phyloP scores from a whole-genome alignment of 2,329 filamentous ascomycete species.

The Torrubiellomyces zombiae region DNA sequence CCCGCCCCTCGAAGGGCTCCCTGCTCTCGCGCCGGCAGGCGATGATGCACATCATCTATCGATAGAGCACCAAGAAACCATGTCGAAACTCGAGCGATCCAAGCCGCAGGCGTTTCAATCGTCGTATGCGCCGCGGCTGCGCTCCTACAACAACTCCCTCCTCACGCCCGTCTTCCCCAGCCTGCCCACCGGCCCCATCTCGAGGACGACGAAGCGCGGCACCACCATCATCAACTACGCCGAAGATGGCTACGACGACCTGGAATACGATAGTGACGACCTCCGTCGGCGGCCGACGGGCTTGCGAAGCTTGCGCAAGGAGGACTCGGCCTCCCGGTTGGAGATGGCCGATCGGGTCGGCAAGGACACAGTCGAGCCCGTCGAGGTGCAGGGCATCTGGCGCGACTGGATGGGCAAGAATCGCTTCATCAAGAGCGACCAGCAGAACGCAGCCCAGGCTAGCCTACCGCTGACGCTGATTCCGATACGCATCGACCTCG shows the following conservation, averaged over 20 bases:
- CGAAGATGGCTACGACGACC: conserved; percentile 82
- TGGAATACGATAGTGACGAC: conserved; percentile 57
- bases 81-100: too few relatives aligned
- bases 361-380: conserved; percentile 63
- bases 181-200: conserved; percentile 43
- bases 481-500: conserved; percentile 90
- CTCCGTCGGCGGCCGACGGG: conserved; percentile 66
- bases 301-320: conserved; percentile 63
- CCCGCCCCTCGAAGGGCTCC: too few relatives aligned
- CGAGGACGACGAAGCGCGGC: conserved; percentile 89
- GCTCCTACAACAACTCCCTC: conserved; percentile 81
- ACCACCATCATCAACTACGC: conserved; percentile 96
- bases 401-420: conserved; percentile 87
- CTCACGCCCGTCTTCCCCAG: conserved; percentile 69
- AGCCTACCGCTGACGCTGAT: conserved; percentile 78
- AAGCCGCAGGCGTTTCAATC: conserved; percentile 76
- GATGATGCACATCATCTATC: too few relatives aligned
- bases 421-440: conserved; percentile 34
- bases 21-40: too few relatives aligned
- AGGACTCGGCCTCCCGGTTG: conserved; percentile 46
- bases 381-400: conserved; percentile 80
- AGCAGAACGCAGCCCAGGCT: conserved; percentile 47
- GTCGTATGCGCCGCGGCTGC: conserved; percentile 78
- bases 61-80: too few relatives aligned
- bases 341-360: conserved; percentile 61